A percentile compares a stretch with the other conserved stretches of the same genome.
Conservation (phyloP, 441 rosid genomes). For the Theobroma grandiflorum region DNA sequence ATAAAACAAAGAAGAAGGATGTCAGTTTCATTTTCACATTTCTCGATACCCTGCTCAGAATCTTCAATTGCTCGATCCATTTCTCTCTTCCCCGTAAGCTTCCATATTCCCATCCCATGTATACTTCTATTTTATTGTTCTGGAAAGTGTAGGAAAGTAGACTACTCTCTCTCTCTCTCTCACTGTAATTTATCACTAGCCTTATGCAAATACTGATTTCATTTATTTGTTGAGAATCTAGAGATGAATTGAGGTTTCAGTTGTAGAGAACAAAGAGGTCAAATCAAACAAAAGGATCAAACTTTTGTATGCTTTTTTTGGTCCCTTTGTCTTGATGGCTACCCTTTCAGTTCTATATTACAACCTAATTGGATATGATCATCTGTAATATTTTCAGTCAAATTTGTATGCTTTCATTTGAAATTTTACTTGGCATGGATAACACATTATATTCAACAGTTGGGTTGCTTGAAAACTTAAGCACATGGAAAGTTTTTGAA, state of each 20-base stretch:
- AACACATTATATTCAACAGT: not conserved
- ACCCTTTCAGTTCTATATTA: not conserved
- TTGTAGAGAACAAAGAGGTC: not conserved
- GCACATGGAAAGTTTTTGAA: not conserved
- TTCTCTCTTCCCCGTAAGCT: constrained; percentile 41
- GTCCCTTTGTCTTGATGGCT: not conserved
- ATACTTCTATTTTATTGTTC: not conserved
- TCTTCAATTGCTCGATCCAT: constrained; percentile 19
- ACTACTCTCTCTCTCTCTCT: not conserved
- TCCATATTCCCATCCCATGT: not conserved
- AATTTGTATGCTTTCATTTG: not conserved
- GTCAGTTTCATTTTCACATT: constrained; percentile 40
- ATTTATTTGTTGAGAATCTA: constrained; percentile 9
- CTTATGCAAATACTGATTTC: not conserved
- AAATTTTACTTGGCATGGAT: constrained; percentile 10
- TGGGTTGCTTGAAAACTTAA: not conserved
- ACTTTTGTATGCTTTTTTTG: not conserved
- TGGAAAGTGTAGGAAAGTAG: not conserved
- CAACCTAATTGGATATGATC: not conserved
- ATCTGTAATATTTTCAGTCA: not conserved
- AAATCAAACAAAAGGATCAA: not conserved
- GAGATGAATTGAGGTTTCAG: not conserved
- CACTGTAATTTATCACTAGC: not conserved
- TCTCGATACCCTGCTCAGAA: constrained; percentile 29
- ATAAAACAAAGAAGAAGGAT: constrained; percentile 18